Evolutionary conservation across 2,329 filamentous ascomycete species (phyloP).

Genomic region (Clarireedia homoeocarpa): DNA sequence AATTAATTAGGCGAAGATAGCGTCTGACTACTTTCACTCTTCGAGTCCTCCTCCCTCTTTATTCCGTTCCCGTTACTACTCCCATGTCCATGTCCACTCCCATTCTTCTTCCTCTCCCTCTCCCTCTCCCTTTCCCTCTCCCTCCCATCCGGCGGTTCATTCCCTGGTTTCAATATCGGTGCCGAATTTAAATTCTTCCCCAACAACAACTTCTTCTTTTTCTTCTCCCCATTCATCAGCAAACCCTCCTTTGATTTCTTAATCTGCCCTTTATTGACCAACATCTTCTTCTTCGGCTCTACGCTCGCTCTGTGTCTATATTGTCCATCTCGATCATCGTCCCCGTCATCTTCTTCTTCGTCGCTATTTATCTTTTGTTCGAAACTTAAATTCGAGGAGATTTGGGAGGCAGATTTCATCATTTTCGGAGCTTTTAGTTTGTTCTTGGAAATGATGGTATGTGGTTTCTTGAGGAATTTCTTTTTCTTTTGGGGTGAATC

Average conservation of each 20-base stretch:
- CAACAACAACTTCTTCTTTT: conserved; percentile 15
- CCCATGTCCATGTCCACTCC: not conserved
- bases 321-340: conserved; percentile 25
- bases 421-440: conserved; percentile 25
- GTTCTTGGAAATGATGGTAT: conserved; percentile 8
- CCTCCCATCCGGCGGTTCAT: conserved; percentile 2
- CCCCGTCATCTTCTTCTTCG: conserved; percentile 21
- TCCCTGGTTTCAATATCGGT: conserved; percentile 6
- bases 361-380: conserved; percentile 18
- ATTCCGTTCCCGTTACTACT: not conserved
- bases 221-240: not conserved
- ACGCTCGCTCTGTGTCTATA: conserved; percentile 19
- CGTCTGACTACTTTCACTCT: conserved; percentile 9
- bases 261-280: conserved; percentile 12
- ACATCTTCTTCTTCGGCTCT: conserved; percentile 23
- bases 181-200: conserved; percentile 9
- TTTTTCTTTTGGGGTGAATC: conserved; percentile 26
- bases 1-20: conserved; percentile 6
- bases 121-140: not conserved
- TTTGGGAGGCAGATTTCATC: conserved; percentile 15
- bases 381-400: conserved; percentile 20
- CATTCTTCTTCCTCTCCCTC: conserved; percentile 4
- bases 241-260: conserved; percentile 12
- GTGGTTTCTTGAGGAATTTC: conserved; percentile 23
- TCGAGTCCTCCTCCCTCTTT: conserved; percentile 5